These are phyloP conservation scores for Fraxinus excelsior DNA, from an alignment of 257 asterid genomes.

Conservation along the genomic window DNA sequence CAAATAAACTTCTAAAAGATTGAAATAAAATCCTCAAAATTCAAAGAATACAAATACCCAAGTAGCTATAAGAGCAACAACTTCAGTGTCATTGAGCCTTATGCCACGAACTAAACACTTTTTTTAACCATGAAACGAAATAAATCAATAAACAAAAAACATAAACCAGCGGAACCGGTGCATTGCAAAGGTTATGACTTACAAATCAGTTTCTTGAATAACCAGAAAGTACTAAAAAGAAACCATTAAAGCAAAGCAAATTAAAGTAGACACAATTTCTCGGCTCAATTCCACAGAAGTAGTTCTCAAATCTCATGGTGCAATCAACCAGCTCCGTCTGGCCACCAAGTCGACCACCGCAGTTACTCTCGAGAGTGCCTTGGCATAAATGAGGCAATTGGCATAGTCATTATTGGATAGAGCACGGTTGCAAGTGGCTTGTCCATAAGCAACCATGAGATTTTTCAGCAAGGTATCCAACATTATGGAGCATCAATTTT, in stretches of 20 bases:
- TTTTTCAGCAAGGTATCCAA: too few species aligned
- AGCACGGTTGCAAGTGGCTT: conserved; percentile 18
- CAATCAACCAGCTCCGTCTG: conserved; percentile 28
- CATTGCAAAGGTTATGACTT: not conserved
- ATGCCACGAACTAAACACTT: too few species aligned
- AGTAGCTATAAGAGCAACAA: too few species aligned
- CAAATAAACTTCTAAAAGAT: too few species aligned
- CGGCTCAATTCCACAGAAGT: not conserved
- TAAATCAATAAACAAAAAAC: not conserved
- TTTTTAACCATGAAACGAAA: too few species aligned
- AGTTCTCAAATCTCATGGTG: conserved; percentile 30
- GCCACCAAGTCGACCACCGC: conserved; percentile 17
- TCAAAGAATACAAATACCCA: too few species aligned
- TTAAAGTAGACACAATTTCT: too few species aligned
- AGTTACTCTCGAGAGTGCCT: conserved; percentile 12
- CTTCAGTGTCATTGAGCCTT: too few species aligned
- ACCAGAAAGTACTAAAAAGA: not conserved
- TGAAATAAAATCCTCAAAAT: too few species aligned
- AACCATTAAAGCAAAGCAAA: not conserved
- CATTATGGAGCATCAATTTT: too few species aligned
- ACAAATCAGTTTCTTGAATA: not conserved
- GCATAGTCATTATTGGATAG: conserved; percentile 31
- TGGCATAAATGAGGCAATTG: conserved; percentile 24
- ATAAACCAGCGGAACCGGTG: not conserved
- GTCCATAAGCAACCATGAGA: conserved; percentile 32